These are phyloP conservation scores for Pelagomonas calceolata DNA, from an alignment of 108 stramenopile species.

Conservation along the genomic window DNA sequence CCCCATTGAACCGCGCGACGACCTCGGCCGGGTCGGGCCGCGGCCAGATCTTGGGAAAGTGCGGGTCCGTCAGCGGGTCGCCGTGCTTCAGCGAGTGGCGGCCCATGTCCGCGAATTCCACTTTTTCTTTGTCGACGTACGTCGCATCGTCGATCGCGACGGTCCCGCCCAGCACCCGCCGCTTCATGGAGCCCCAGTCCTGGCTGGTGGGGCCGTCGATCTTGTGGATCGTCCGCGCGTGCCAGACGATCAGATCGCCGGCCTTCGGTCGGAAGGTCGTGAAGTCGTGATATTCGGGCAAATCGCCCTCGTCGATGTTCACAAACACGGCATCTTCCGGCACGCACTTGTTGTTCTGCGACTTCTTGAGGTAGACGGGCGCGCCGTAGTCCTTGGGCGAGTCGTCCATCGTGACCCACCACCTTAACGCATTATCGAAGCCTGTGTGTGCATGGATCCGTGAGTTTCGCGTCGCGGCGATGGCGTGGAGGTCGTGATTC, in stretches of 20 bases:
- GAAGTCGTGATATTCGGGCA: constrained; percentile 57
- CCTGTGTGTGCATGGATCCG: no score
- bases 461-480: no score
- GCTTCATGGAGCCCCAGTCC: constrained; percentile 64
- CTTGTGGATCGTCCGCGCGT: constrained; percentile 81
- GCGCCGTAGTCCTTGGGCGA: constrained; percentile 76
- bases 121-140: constrained; percentile 70
- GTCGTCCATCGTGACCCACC: constrained; percentile 87
- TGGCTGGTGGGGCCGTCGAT: constrained; percentile 76
- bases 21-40: constrained; percentile 50
- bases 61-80: constrained; percentile 49
- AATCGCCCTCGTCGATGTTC: constrained; percentile 60
- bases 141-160: constrained; percentile 54
- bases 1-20: background rate
- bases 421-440: constrained; percentile 68
- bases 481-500: no score
- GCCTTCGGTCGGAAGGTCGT: constrained; percentile 70
- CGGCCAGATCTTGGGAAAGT: constrained; percentile 75
- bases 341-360: constrained; percentile 59
- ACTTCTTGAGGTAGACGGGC: constrained; percentile 79
- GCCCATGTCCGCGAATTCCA: constrained; percentile 69
- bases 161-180: constrained; percentile 75
- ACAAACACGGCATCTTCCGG: constrained; percentile 72
- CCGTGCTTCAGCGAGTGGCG: constrained; percentile 61
- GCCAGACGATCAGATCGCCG: constrained; percentile 84